Percentiles rank a stretch among this genome's conserved stretches.
phyloP scores from a whole-genome alignment of 306 rosid genomes.

The Pachyrhizus erosus region DNA sequence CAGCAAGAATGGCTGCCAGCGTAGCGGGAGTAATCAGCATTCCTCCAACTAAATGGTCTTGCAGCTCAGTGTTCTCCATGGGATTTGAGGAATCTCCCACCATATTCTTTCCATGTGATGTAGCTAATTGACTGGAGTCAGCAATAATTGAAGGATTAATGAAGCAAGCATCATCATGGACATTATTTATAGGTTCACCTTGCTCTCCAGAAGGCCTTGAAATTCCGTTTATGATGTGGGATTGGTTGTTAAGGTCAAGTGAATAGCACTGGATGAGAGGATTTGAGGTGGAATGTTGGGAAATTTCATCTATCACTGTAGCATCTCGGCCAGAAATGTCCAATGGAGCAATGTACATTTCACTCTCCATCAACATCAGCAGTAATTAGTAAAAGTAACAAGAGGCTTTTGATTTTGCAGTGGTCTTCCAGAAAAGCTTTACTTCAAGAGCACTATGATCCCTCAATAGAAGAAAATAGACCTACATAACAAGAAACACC shows the following conservation, averaged over 20 bases:
- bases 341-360: constrained; percentile 43
- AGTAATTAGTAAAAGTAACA: not conserved
- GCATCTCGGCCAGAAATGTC: constrained; percentile 46
- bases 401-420: constrained; percentile 12
- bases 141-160: constrained; percentile 36
- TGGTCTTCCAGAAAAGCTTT: constrained; percentile 28
- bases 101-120: constrained; percentile 46
- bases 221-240: constrained; percentile 46
- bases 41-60: constrained; percentile 50
- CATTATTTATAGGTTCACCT: constrained; percentile 39
- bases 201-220: constrained; percentile 50
- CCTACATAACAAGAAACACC: not conserved
- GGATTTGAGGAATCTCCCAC: constrained; percentile 49
- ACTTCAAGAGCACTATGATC: not conserved
- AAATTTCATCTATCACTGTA: constrained; percentile 44
- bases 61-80: constrained; percentile 47
- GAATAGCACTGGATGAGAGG: constrained; percentile 54
- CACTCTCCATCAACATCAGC: constrained; percentile 53
- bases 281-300: constrained; percentile 47
- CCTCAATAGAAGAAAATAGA: not conserved
- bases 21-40: constrained; percentile 50
- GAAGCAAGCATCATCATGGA: constrained; percentile 38
- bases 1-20: constrained; percentile 53
- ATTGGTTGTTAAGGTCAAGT: constrained; percentile 54
- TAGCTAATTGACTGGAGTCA: constrained; percentile 41